Conservation (phyloP, 768 basidiomycete genomes). For the Leccinum obscurum region DNA sequence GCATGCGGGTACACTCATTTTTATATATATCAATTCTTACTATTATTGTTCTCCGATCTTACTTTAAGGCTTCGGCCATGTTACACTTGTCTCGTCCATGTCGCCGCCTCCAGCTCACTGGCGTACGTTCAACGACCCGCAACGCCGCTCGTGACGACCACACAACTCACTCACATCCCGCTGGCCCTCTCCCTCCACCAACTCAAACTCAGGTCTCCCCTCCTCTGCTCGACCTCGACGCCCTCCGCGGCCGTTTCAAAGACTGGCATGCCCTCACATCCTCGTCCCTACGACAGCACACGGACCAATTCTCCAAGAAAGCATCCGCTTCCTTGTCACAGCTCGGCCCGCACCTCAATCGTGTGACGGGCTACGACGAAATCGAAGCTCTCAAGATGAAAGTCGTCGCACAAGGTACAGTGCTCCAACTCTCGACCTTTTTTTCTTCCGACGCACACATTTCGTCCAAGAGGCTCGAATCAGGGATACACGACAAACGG, state of each 20-base stretch:
- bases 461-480: constrained; percentile 67
- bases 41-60: not conserved
- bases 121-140: not conserved
- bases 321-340: constrained; percentile 66
- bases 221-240: constrained; percentile 24
- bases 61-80: constrained; percentile 14
- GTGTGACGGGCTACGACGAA: constrained; percentile 87
- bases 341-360: constrained; percentile 79
- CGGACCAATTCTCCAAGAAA: constrained; percentile 56
- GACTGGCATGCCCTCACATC: constrained; percentile 47
- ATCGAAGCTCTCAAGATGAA: constrained; percentile 79
- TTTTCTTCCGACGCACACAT: constrained; percentile 5
- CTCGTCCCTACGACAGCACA: constrained; percentile 44
- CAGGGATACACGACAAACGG: constrained; percentile 60
- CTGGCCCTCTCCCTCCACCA: not conserved
- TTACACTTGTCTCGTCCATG: constrained; percentile 18
- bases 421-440: not conserved
- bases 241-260: constrained; percentile 39
- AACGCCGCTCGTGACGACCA: not conserved
- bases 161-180: not conserved
- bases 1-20: not conserved
- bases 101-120: not conserved
- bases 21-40: constrained; percentile 2
- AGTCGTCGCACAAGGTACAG: constrained; percentile 81
- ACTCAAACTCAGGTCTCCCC: constrained; percentile 3